Conservation (phyloP, 345 rosid species). For the Raphanus raphanistrum region DNA sequence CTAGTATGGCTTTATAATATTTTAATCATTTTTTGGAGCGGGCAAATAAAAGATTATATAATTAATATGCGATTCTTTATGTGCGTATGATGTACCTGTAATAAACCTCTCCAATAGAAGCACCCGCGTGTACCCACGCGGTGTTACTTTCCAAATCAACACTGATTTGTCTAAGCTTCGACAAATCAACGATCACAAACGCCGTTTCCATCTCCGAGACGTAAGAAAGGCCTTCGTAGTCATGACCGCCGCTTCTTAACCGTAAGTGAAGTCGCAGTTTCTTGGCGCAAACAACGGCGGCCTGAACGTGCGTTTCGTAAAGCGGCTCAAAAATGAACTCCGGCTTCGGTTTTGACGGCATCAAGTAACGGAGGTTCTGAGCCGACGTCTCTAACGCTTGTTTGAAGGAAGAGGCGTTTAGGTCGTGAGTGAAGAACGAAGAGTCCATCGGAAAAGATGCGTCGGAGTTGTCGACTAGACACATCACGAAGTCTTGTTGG, state of each 20-base stretch:
- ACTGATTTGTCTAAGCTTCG: slow-evolving; percentile 49
- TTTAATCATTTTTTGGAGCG: neutral
- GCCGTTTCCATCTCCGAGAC: slow-evolving; percentile 52
- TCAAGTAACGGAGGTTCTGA: slow-evolving; percentile 56
- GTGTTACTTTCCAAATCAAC: slow-evolving; percentile 49
- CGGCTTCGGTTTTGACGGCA: slow-evolving; percentile 57
- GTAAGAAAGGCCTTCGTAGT: slow-evolving; percentile 67
- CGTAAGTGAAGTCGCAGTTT: slow-evolving; percentile 49
- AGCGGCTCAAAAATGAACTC: slow-evolving; percentile 60
- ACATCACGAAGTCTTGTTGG: slow-evolving; percentile 49
- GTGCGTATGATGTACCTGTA: slow-evolving; percentile 21
- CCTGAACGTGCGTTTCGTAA: slow-evolving; percentile 61
- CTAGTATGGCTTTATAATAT: neutral
- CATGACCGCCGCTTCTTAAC: slow-evolving; percentile 75
- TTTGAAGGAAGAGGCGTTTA: slow-evolving; percentile 46
- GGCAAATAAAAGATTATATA: neutral
- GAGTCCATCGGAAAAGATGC: slow-evolving; percentile 36
- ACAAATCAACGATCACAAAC: slow-evolving; percentile 58
- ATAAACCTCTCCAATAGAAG: slow-evolving; percentile 64
- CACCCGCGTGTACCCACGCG: slow-evolving; percentile 80
- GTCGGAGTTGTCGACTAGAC: slow-evolving; percentile 47
- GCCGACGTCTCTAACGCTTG: slow-evolving; percentile 45
- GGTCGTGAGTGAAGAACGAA: slow-evolving; percentile 42
- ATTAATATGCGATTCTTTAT: neutral
- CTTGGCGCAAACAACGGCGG: slow-evolving; percentile 63